phyloP scores from a whole-genome alignment of 495 filamentous ascomycete species.

The Aspergillus nidulans region DNA sequence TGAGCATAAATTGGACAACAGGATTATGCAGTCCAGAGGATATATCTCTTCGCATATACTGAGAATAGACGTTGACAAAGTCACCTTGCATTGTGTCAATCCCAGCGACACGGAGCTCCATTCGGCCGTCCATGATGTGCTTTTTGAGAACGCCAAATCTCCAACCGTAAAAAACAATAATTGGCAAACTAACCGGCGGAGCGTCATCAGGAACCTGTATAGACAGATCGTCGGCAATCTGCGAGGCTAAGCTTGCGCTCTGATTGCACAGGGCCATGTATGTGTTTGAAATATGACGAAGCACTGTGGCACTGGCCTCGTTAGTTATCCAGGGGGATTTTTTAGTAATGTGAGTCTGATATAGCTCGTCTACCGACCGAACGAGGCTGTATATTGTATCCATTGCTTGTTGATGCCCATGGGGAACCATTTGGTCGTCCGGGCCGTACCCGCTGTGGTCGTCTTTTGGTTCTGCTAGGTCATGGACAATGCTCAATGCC shows the following conservation, averaged over 20 bases:
- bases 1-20: constrained; percentile 59
- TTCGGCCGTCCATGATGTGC: constrained; percentile 74
- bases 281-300: constrained; percentile 23
- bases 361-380: constrained; percentile 28
- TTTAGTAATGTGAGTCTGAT: constrained; percentile 34
- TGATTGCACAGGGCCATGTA: constrained; percentile 24
- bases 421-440: constrained; percentile 17
- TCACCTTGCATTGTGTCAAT: constrained; percentile 68
- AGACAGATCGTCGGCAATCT: constrained; percentile 34
- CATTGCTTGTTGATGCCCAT: constrained; percentile 13
- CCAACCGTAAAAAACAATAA: constrained; percentile 59
- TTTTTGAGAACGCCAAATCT: constrained; percentile 64
- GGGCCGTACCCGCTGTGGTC: constrained; percentile 14
- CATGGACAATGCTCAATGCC: constrained; percentile 20
- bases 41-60: constrained; percentile 41
- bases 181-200: constrained; percentile 22
- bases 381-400: constrained; percentile 25
- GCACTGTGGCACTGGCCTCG: constrained; percentile 31
- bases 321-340: constrained; percentile 36
- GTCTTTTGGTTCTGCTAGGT: constrained; percentile 23
- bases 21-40: constrained; percentile 38
- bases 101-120: constrained; percentile 79
- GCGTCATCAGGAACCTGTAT: constrained; percentile 37
- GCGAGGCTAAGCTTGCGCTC: constrained; percentile 20
- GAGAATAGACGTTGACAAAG: constrained; percentile 58